These are phyloP conservation scores for Curvularia sp. DNA, from an alignment of 2,329 filamentous ascomycete species.

Conservation along the genomic window DNA sequence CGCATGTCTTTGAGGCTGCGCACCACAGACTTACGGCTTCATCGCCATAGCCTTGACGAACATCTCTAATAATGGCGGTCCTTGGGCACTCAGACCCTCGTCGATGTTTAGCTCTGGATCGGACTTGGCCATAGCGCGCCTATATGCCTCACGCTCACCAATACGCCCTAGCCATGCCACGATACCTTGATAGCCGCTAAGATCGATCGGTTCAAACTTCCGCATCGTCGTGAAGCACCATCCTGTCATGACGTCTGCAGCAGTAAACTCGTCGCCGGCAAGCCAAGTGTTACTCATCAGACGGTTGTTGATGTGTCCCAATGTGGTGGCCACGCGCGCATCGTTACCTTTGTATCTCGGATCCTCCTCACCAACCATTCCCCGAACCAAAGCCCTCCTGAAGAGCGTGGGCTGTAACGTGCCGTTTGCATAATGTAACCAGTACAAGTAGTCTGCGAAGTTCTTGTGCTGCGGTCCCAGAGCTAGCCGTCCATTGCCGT, in stretches of 20 bases:
- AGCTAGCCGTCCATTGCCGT: slow-evolving; percentile 58
- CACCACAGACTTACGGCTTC: slow-evolving; percentile 29
- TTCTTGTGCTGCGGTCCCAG: slow-evolving; percentile 55
- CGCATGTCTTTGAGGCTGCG: not conserved
- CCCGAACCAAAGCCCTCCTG: slow-evolving; percentile 37
- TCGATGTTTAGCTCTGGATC: slow-evolving; percentile 56
- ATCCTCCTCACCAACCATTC: slow-evolving; percentile 40
- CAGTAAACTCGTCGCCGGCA: slow-evolving; percentile 68
- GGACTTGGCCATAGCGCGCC: slow-evolving; percentile 63
- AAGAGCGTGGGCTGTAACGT: slow-evolving; percentile 52
- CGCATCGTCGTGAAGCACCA: slow-evolving; percentile 69
- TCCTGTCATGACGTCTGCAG: slow-evolving; percentile 70
- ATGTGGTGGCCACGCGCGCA: slow-evolving; percentile 47
- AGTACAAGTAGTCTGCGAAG: slow-evolving; percentile 70
- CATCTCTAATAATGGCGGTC: slow-evolving; percentile 28
- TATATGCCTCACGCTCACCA: slow-evolving; percentile 40
- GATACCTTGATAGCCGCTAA: slow-evolving; percentile 43
- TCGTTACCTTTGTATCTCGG: slow-evolving; percentile 48
- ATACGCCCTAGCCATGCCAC: slow-evolving; percentile 41
- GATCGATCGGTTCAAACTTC: slow-evolving; percentile 56
- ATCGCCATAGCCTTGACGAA: slow-evolving; percentile 34
- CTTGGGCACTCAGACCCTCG: slow-evolving; percentile 37
- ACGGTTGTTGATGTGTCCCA: slow-evolving; percentile 60
- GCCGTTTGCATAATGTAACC: slow-evolving; percentile 65
- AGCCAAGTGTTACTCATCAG: slow-evolving; percentile 62